phyloP scores from a whole-genome alignment of 2,329 filamentous ascomycete genomes.

The Boeremia lycopersici region DNA sequence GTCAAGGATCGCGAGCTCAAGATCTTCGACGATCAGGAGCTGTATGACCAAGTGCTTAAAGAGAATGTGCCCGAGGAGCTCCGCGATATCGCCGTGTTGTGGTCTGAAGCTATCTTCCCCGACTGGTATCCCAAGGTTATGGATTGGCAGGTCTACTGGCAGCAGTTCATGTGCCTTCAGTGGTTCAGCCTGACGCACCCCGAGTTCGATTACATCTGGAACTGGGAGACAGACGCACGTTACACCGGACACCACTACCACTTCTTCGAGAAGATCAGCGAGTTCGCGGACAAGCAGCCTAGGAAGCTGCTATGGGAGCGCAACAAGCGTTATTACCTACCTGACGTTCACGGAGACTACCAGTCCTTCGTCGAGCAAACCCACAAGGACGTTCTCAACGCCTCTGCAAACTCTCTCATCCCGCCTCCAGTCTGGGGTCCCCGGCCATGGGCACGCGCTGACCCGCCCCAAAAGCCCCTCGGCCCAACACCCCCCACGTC shows the following conservation, averaged over 20 bases:
- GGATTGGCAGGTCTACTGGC: constrained; percentile 58
- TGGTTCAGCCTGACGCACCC: constrained; percentile 77
- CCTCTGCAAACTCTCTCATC: constrained; percentile 46
- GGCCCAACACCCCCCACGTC: constrained; percentile 74
- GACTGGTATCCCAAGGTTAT: constrained; percentile 57
- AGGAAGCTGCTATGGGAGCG: constrained; percentile 66
- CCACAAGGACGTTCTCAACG: constrained; percentile 49
- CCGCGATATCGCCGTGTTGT: constrained; percentile 71
- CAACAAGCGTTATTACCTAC: constrained; percentile 62
- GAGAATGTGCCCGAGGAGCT: constrained; percentile 73
- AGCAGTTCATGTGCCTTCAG: constrained; percentile 75
- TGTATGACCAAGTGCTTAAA: constrained; percentile 65
- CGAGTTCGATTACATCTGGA: constrained; percentile 80
- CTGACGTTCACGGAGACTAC: constrained; percentile 58
- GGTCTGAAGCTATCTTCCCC: constrained; percentile 65
- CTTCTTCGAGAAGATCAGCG: constrained; percentile 68
- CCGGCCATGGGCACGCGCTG: constrained; percentile 62
- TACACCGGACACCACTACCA: constrained; percentile 84
- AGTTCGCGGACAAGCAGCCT: constrained; percentile 61
- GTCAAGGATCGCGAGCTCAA: constrained; percentile 60
- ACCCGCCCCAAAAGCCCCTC: constrained; percentile 73
- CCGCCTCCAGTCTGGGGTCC: constrained; percentile 82
- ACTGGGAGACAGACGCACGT: constrained; percentile 84
- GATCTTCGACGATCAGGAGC: constrained; percentile 64
- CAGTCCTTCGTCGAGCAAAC: constrained; percentile 53